Base-by-base conservation (phyloP, 1,139 yeast genomes). In the Yamadazyma spencermartinsiae region DNA sequence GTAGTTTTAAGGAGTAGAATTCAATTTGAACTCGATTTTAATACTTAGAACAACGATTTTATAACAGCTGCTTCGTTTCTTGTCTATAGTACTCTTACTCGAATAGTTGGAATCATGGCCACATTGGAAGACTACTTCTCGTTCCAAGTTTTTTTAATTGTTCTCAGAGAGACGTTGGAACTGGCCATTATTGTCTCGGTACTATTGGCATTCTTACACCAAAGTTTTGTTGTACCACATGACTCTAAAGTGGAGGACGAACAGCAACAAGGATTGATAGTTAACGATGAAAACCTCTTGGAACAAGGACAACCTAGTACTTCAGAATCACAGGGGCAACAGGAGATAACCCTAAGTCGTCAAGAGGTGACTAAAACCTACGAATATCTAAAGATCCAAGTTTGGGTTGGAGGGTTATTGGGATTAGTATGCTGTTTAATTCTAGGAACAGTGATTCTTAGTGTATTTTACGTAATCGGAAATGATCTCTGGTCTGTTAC, bases 141-240 rank as follows among this genome's bases (percentile, higher is more conserved):
- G n/a, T 58, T 67, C 33, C 76, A 71, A 50, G 70, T 68, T 28
- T 71, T 71, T 39, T 61, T 71, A 33, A 70, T 71, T 17, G 71
- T 71, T n/a, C 55, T 71, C 17, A 54, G 76, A 38, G 76, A 71
- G 41, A 68, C 75, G 1, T 50, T 71, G 32, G 76, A 71, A 45
- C 68, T 66, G 58, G 76, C 75, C 4, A 69, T 71, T 44, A 69
- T 71, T 40, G 60, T 71, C 12, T 70, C 76, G 8, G 76, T 71
- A 12, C 56, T 71, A 23, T 58, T 70, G 18, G 68, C 75, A 5
- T 70, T 71, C 48, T 58, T 69, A 24, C 67, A 65, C 38, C 71
- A 65, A 40, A 64, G 63, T 33, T 64, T 67, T 40, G 30, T 38
- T 3, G 24, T 34, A 13, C 26, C 26, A 23, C n/a, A n/a, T n/a